Evolutionary conservation across 352 stramenopile genomes (phyloP).

Genomic region (Globisporangium cystogenes): DNA sequence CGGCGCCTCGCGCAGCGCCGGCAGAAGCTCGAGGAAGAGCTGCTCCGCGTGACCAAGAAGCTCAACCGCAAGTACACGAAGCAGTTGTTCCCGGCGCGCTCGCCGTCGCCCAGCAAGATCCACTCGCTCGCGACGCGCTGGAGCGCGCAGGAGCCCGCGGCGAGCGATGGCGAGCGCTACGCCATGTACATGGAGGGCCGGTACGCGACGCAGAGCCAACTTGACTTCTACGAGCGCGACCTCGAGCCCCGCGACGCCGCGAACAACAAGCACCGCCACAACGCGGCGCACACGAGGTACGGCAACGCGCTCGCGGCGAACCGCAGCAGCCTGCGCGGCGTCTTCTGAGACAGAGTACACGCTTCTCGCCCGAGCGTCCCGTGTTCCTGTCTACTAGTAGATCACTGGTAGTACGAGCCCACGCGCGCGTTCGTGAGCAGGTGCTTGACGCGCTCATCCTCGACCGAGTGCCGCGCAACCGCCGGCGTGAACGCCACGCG

Average conservation of each 20-base stretch:
- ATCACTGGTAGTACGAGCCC: constrained; percentile 63
- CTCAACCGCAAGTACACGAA: constrained; percentile 70
- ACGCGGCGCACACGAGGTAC: constrained; percentile 63
- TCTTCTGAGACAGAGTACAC: too few relatives aligned
- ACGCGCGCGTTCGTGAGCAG: constrained; percentile 48
- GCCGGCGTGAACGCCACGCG: constrained; percentile 39
- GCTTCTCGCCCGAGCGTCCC: too few relatives aligned
- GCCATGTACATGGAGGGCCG: constrained; percentile 44
- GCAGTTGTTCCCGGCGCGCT: constrained; percentile 27
- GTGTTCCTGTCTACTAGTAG: too few relatives aligned
- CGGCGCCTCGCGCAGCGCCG: constrained; percentile 24
- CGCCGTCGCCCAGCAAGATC: constrained; percentile 24
- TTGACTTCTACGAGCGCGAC: constrained; percentile 57
- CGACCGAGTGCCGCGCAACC: constrained; percentile 42
- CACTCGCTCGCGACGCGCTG: constrained; percentile 40
- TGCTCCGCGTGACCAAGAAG: constrained; percentile 59
- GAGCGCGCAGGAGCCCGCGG: constrained; percentile 20
- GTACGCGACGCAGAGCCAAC: constrained; percentile 48
- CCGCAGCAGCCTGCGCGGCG: constrained; percentile 52
- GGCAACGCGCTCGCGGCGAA: constrained; percentile 46
- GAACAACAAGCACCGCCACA: constrained; percentile 38
- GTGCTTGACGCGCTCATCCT: constrained; percentile 54
- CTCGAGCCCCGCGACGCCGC: constrained; percentile 38
- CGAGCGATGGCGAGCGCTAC: constrained; percentile 40
- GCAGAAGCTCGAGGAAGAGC: constrained; percentile 34